Base-by-base conservation (phyloP, 352 stramenopile species). In the Pythium periplocum region DNA sequence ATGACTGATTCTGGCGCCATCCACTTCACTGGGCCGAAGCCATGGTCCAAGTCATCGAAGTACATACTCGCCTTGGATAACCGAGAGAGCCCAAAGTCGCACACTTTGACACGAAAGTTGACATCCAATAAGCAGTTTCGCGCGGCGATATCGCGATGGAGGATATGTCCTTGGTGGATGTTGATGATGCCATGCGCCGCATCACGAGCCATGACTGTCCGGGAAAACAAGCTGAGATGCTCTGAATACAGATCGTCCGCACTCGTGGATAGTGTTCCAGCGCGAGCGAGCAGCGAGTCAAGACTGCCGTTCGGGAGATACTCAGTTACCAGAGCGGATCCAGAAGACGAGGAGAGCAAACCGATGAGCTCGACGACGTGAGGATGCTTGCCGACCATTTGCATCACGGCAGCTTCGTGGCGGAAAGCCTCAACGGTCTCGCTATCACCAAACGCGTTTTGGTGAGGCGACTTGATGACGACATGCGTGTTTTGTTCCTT, bases 21-120 rank as follows among this genome's bases (percentile, higher is more conserved):
- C 75, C 75, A 87, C 46, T 90, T 88, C 35, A 88, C 61, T 12
- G 80, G 77, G 1, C 80, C 80, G 32, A 88, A 87, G 31, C 73
- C 77, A 34, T 74, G 76, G 10, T 66, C 51, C 31, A 70, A 59
- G 36, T 86, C 73, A 37, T 90, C 79, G 38, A 90, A 83, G 10
- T 78, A 52, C 10, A 81, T 62, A 4, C 59, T 57, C 4, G 65
- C 48, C 53, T 67, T 53, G 6, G 81, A 59, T 5, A 73, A 64
- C 2, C 79, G 71, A 11, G 79, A 82, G 12, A 90, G 61, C 0
- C 79, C 79, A 59, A 90, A 90, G 59, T 90, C 74, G 36, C 68
- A 74, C 31, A 90, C 77, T 62, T 87, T 90, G 46, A 90, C 77
- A 38, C 73, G 78, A 37, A 83, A 83, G 37, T 86, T 49, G 1